Base-by-base conservation (phyloP, 495 filamentous ascomycete species). In the Staphylotrichum longicolle region DNA sequence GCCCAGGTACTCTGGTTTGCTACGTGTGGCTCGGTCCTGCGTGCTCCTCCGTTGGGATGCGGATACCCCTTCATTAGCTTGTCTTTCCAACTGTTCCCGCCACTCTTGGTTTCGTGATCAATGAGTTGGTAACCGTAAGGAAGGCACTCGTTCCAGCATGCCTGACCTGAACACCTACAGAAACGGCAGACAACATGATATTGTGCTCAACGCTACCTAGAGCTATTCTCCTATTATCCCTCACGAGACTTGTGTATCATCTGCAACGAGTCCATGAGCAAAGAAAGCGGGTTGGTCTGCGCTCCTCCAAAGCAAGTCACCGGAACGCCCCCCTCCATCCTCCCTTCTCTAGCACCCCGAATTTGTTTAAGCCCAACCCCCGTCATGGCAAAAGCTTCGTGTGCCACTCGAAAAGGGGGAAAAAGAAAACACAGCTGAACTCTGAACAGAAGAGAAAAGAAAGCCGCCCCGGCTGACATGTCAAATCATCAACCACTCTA, bases 1-100 rank as follows among this genome's bases (percentile, higher is more conserved):
- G 42, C 42, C 48, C 58, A 54, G 58, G 58, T 54, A 60, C 32
- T 60, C 27, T 52, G 10, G 58, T 37, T 54, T 54, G 58, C 58
- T 60, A 39, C 15, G 14, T 60, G 50, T 60, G 52, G 50, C 42
- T 39, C 37, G 48, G 49, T 60, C 49, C 40, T 60, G 49, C 40
- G 40, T 45, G 57, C n/a, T 41, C 49, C 48, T 32, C 30, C 5
- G 20, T 4, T 7, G 32, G 49, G 50, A 47, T 48, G 58, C 50
- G 50, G 50, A 60, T 53, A 60, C 49, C 58, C 45, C 41, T 46
- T 39, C 50, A 60, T 46, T 37, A 40, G 58, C 58, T 33, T 54
- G 57, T 50, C 46, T 60, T 42, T 46, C 49, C 37, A 6, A 39
- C 10, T 39, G 37, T 10, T 39, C 20, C 20, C 20, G 20, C 20